Conservation (phyloP, 2,329 filamentous ascomycete species). For the Colletotrichum higginsianum region DNA sequence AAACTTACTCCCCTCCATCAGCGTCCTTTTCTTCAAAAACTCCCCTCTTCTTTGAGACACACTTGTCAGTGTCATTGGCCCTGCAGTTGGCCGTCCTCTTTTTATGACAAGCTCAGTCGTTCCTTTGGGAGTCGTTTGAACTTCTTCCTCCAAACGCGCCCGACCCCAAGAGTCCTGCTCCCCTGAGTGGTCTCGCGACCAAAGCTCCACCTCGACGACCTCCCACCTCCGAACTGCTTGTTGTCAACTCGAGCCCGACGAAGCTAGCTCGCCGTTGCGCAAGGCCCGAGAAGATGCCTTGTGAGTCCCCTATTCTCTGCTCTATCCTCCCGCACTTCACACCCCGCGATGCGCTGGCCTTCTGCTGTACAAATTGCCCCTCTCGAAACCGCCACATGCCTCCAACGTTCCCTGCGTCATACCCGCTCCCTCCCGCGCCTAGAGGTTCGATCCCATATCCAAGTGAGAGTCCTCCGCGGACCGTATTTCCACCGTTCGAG, state of each 20-base stretch:
- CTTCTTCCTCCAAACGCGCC: conserved; percentile 34
- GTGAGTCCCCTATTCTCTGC: conserved; percentile 42
- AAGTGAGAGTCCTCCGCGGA: conserved; percentile 10
- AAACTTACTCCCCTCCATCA: conserved; percentile 40
- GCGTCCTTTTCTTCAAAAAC: conserved; percentile 35
- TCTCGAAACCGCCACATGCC: conserved; percentile 35
- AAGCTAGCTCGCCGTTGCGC: conserved; percentile 39
- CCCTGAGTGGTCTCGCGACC: conserved; percentile 43
- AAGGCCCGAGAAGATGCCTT: conserved; percentile 46
- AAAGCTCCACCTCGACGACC: conserved; percentile 36
- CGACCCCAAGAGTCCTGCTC: conserved; percentile 32
- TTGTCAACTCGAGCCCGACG: conserved; percentile 40
- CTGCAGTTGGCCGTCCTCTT: conserved; percentile 36
- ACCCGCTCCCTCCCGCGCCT: conserved; percentile 25
- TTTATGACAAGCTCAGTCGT: conserved; percentile 44
- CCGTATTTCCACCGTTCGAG: neutral
- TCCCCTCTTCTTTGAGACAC: conserved; percentile 43
- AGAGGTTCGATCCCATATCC: conserved; percentile 11
- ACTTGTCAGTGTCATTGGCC: conserved; percentile 42
- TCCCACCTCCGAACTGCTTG: conserved; percentile 33
- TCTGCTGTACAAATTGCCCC: conserved; percentile 19
- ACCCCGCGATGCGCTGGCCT: conserved; percentile 27
- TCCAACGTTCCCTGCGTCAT: conserved; percentile 40
- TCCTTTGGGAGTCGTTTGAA: conserved; percentile 42
- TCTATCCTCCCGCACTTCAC: neutral